A percentile compares a stretch with the other conserved stretches of the same genome.
Conservation (phyloP, 345 rosid species). For the Hypericum perforatum region DNA sequence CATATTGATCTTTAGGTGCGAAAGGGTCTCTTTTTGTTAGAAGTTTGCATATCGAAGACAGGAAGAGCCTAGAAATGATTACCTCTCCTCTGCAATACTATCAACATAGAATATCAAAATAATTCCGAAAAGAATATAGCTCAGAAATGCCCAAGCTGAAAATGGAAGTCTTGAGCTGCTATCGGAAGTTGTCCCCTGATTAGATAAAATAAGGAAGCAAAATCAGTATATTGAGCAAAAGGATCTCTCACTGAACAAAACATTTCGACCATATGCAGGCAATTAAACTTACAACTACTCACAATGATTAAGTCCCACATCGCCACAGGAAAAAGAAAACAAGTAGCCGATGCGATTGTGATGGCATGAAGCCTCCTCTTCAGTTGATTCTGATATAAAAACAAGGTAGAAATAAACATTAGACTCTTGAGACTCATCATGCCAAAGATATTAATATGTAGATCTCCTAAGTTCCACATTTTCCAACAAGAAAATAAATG, state of each 20-base stretch:
- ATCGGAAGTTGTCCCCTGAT: slow-evolving; percentile 67
- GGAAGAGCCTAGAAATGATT: no score
- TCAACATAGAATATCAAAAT: slow-evolving; percentile 82
- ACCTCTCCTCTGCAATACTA: slow-evolving; percentile 94
- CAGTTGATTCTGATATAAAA: slow-evolving; percentile 57
- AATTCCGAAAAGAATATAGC: slow-evolving; percentile 70
- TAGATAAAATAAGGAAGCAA: slow-evolving; percentile 9
- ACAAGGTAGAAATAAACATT: not conserved
- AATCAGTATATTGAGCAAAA: slow-evolving; percentile 7
- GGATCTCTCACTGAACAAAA: slow-evolving; percentile 14
- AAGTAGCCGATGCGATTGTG: slow-evolving; percentile 78
- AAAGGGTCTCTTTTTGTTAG: no score
- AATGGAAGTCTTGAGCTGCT: slow-evolving; percentile 47
- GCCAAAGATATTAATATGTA: no score
- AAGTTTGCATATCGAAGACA: no score
- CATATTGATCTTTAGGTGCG: no score
- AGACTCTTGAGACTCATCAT: not conserved
- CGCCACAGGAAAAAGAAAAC: slow-evolving; percentile 89
- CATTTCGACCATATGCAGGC: not conserved
- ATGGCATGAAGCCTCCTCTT: slow-evolving; percentile 88
- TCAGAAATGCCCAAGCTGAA: slow-evolving; percentile 82
- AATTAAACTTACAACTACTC: slow-evolving; percentile 28
- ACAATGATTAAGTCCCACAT: slow-evolving; percentile 94
- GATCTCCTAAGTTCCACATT: not conserved
- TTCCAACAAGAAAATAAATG: slow-evolving; percentile 5